Evolutionary conservation across 495 filamentous ascomycete species (phyloP), one percentile per base, ranked within the genome.

Genomic region (Terfezia boudieri): DNA sequence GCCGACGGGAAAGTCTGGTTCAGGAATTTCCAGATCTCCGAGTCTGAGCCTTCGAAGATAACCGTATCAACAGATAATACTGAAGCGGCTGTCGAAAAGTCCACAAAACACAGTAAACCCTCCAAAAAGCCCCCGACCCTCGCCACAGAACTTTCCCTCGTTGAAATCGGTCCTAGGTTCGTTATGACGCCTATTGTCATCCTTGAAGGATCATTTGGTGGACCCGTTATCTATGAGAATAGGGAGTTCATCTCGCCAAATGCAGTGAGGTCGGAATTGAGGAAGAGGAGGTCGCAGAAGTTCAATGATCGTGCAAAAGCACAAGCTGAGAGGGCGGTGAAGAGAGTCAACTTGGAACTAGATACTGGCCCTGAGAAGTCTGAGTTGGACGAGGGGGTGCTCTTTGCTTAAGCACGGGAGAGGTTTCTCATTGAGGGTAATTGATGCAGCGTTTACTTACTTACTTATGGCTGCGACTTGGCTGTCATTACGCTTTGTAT

Each of bases 1-100:
- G 86, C 86, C 2, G 89, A 94, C 59, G 87, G 85, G 57, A 94
- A 93, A 72, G 85, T 99, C 63, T 99, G 92, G 88, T 79, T 95
- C 48, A 78, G 90, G 20, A 83, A 86, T 59, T 99, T 94, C 69
- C 86, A 99, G 69, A 83, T 95, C 66, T 74, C 77, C 57, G 88
- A 95, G 64, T 81, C 82, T 0, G 87, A 89, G 56, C 63, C 72
- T 7, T 68, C 71, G 0, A 80, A 76, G 63, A 1, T 16, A 16
- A 16, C 55, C 36, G 36, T 36, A 37, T 12, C 35, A 14, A 16
- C 68, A 23, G 14, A 14, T 32, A 32, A 32, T 32, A 32, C 26
- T 32, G 26, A 32, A 32, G 26, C 26, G 26, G 26, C 26, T 32
- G 26, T 7, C 26, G 26, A 32, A 32, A 32, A 32, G 26, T 2